These are phyloP conservation scores for Taxillus chinensis DNA, from an alignment of 164 flowering plant species.

Conservation along the genomic window DNA sequence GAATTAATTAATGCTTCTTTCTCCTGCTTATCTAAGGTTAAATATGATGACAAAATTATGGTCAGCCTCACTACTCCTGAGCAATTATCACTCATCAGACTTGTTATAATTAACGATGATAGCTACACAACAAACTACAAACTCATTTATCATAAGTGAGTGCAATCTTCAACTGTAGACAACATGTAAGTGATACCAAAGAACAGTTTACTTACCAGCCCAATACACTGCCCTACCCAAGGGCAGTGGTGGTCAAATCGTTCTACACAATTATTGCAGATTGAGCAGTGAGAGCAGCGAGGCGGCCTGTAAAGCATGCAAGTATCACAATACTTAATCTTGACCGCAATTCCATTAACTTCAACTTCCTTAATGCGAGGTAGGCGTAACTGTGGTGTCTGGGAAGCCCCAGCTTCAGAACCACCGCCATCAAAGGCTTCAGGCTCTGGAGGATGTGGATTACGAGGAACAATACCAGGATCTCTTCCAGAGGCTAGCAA, in stretches of 20 bases:
- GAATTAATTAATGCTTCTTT: too few relatives aligned
- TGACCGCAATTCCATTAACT: constrained; percentile 69
- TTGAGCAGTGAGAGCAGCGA: constrained; percentile 93
- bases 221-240: constrained; percentile 99
- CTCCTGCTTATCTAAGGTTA: too few relatives aligned
- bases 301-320: constrained; percentile 99
- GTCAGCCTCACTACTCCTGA: too few relatives aligned
- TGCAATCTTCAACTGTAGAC: neutral
- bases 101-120: too few relatives aligned
- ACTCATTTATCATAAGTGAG: neutral
- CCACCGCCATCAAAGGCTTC: constrained; percentile 68
- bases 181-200: neutral
- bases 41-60: too few relatives aligned
- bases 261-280: constrained; percentile 88
- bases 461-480: constrained; percentile 96
- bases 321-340: constrained; percentile 90
- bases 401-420: constrained; percentile 52
- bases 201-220: constrained; percentile 48
- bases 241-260: constrained; percentile 97
- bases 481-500: constrained; percentile 91
- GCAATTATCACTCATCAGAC: too few relatives aligned
- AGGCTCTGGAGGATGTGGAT: constrained; percentile 94
- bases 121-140: too few relatives aligned
- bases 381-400: constrained; percentile 75
- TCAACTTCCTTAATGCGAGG: constrained; percentile 80